These are phyloP conservation scores for Debaryomyces nepalensis DNA, from an alignment of 1,139 yeast genomes.

Conservation along the genomic window DNA sequence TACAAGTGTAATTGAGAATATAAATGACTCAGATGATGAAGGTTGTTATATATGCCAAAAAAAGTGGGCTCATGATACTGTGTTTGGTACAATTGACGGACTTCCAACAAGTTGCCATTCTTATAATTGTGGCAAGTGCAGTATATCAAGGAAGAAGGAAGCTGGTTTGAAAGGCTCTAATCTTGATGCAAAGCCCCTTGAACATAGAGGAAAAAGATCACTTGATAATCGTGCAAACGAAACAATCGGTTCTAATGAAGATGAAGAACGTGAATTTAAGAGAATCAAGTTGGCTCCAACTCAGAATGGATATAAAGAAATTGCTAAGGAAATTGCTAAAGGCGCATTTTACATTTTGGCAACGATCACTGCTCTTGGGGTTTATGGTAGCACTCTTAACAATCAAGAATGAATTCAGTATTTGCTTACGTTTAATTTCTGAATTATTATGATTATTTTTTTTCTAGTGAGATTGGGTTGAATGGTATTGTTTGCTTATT, in stretches of 20 bases:
- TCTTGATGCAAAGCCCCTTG: neutral
- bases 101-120: neutral
- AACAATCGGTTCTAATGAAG: conserved; percentile 7
- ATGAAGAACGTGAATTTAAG: conserved; percentile 10
- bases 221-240: conserved; percentile 12
- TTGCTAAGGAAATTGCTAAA: conserved; percentile 40
- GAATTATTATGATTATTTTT: neutral
- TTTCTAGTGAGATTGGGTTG: neutral
- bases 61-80: conserved; percentile 9
- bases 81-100: conserved; percentile 11
- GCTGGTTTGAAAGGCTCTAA: neutral
- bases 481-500: neutral
- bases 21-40: conserved; percentile 8
- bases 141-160: neutral
- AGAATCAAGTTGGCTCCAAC: neutral
- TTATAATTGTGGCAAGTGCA: no score
- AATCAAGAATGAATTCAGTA: conserved; percentile 4
- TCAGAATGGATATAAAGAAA: conserved; percentile 18
- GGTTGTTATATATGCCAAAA: conserved; percentile 11
- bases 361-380: conserved; percentile 45
- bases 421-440: neutral
- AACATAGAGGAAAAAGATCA: conserved; percentile 4
- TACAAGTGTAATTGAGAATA: neutral
- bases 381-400: conserved; percentile 35
- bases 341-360: conserved; percentile 39